Evolutionary conservation across 2,329 filamentous ascomycete genomes (phyloP).

Genomic region (Sclerotinia sclerotiorum): DNA sequence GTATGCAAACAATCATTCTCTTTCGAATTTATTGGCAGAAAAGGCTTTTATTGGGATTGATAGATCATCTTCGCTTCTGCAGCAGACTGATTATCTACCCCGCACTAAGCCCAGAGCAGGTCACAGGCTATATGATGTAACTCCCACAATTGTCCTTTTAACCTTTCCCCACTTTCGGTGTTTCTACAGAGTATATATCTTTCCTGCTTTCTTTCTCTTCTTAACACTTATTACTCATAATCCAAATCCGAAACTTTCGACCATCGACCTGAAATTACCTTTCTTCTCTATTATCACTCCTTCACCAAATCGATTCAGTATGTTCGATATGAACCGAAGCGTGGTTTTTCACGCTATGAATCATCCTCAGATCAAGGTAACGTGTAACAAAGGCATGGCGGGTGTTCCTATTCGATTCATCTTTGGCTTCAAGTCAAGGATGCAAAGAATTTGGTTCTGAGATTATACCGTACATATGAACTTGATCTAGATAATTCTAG

Average conservation of each 20-base stretch:
- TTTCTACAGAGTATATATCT: too few relatives aligned
- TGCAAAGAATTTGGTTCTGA: slow-evolving; percentile 55
- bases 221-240: background rate
- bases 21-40: background rate
- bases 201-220: background rate
- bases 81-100: background rate
- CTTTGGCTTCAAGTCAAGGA: background rate
- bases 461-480: slow-evolving; percentile 69
- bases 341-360: slow-evolving; percentile 29
- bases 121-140: background rate
- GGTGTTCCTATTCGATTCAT: slow-evolving; percentile 30
- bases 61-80: background rate
- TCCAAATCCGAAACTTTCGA: background rate
- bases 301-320: slow-evolving; percentile 35
- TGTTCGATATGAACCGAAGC: slow-evolving; percentile 22
- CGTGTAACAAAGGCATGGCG: slow-evolving; percentile 33
- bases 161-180: too few relatives aligned
- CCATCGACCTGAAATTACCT: background rate
- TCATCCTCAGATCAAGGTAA: slow-evolving; percentile 34
- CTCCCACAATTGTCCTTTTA: background rate
- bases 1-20: too few relatives aligned
- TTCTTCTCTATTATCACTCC: background rate
- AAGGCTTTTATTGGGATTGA: background rate
- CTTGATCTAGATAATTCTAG: slow-evolving; percentile 87
- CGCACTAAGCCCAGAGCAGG: slow-evolving; percentile 1